Percentiles rank a stretch among this genome's conserved stretches.
Evolutionary conservation across 2,329 filamentous ascomycete genomes (phyloP).

Genomic region (Xylariales sp.): DNA sequence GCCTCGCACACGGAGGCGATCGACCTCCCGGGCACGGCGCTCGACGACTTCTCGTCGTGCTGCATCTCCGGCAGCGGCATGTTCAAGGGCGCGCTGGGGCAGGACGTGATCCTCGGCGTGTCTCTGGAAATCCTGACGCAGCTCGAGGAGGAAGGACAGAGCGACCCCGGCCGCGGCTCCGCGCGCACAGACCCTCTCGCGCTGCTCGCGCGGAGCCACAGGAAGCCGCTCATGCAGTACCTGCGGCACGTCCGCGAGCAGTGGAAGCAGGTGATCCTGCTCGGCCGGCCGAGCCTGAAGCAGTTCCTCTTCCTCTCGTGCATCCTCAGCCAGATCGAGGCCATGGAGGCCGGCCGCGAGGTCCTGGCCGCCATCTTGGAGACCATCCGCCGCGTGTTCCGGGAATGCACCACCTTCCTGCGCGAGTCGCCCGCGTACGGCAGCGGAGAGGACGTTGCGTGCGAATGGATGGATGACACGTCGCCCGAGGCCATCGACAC

Average conservation of each 20-base stretch:
- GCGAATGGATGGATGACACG: constrained; percentile 26
- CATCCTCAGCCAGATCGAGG: constrained; percentile 40
- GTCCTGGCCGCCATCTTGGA: constrained; percentile 22
- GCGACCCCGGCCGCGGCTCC: background rate
- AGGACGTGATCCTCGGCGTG: constrained; percentile 38
- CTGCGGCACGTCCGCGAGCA: constrained; percentile 38
- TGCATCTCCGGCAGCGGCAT: constrained; percentile 41
- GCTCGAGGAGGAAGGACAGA: constrained; percentile 36
- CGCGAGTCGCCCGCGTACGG: constrained; percentile 33
- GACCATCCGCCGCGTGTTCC: constrained; percentile 25
- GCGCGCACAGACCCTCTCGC: constrained; percentile 34
- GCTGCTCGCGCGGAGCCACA: constrained; percentile 28
- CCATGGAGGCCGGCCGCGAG: constrained; percentile 30
- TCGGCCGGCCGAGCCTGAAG: constrained; percentile 43
- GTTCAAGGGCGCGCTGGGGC: constrained; percentile 43
- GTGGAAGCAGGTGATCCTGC: constrained; percentile 39
- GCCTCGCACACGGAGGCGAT: constrained; percentile 40
- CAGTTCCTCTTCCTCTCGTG: constrained; percentile 42
- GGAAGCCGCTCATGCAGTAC: constrained; percentile 36
- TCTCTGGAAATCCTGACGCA: constrained; percentile 40
- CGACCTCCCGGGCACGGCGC: constrained; percentile 10
- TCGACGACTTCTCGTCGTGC: constrained; percentile 40
- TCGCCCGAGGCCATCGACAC: constrained; percentile 29
- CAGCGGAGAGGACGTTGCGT: constrained; percentile 1
- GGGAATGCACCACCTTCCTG: constrained; percentile 27